Conservation (phyloP, 345 rosid species). For the Brassica rapa region DNA sequence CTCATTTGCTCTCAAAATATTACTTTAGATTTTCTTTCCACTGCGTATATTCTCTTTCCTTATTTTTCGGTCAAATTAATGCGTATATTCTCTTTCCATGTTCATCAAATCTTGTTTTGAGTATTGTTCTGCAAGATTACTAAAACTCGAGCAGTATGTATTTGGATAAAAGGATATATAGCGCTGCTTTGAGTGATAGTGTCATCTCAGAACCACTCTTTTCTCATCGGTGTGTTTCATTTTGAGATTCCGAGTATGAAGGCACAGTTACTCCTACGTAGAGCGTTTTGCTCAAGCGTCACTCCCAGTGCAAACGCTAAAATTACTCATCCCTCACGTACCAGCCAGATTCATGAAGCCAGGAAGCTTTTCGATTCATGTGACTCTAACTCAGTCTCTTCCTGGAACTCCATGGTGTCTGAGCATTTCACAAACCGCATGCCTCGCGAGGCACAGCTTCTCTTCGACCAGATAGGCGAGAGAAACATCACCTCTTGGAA, state of each 20-base stretch:
- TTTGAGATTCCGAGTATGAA: constrained; percentile 39
- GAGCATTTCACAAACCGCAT: constrained; percentile 58
- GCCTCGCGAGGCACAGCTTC: constrained; percentile 48
- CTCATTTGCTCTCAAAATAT: not conserved
- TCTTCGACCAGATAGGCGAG: constrained; percentile 63
- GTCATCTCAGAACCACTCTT: not conserved
- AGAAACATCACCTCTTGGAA: constrained; percentile 53
- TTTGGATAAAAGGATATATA: not conserved
- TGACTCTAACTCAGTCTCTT: constrained; percentile 27
- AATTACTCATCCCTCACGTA: constrained; percentile 18
- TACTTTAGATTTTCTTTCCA: not conserved
- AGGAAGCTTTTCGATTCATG: constrained; percentile 53
- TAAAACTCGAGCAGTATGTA: not conserved
- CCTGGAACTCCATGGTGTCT: constrained; percentile 70
- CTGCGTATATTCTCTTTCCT: not conserved
- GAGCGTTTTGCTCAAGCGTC: constrained; percentile 36
- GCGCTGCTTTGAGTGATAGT: not conserved
- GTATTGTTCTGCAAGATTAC: not conserved
- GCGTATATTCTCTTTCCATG: not conserved
- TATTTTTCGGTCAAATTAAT: not conserved
- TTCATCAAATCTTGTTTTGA: not conserved
- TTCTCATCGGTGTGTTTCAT: not conserved
- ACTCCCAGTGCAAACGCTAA: not conserved
- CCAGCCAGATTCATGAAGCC: constrained; percentile 56
- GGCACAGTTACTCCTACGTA: constrained; percentile 31